Evolutionary conservation across 2,329 filamentous ascomycete species (phyloP).

Genomic region (Trichophyton schoenleinii): DNA sequence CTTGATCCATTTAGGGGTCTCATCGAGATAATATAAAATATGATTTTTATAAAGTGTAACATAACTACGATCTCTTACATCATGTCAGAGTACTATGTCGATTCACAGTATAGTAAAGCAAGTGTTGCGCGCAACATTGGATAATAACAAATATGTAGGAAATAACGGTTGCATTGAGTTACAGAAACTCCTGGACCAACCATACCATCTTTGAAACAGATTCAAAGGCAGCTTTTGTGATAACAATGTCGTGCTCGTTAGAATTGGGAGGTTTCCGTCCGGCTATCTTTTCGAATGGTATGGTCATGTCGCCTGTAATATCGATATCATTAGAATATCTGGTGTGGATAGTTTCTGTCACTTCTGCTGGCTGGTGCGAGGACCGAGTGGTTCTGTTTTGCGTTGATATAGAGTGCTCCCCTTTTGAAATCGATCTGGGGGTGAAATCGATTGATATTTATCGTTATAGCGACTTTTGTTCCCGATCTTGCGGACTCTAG

Average conservation of each 20-base stretch:
- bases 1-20: neutral
- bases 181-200: neutral
- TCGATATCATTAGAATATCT: neutral
- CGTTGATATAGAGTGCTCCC: neutral
- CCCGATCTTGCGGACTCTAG: neutral
- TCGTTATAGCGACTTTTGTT: conserved; percentile 1
- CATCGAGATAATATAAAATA: too few relatives aligned
- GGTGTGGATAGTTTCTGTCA: neutral
- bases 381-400: neutral
- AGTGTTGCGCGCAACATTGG: too few relatives aligned
- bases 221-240: neutral
- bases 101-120: too few relatives aligned
- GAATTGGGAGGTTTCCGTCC: neutral
- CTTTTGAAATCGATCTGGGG: neutral
- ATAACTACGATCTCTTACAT: too few relatives aligned
- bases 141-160: too few relatives aligned
- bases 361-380: neutral
- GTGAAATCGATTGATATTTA: neutral
- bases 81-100: too few relatives aligned
- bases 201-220: neutral
- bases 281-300: neutral
- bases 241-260: neutral
- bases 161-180: too few relatives aligned
- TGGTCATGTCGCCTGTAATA: neutral
- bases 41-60: too few relatives aligned